Evolutionary conservation across 306 rosid genomes (phyloP), one percentile per base, ranked within the genome.

Genomic region (Arachis stenosperma): DNA sequence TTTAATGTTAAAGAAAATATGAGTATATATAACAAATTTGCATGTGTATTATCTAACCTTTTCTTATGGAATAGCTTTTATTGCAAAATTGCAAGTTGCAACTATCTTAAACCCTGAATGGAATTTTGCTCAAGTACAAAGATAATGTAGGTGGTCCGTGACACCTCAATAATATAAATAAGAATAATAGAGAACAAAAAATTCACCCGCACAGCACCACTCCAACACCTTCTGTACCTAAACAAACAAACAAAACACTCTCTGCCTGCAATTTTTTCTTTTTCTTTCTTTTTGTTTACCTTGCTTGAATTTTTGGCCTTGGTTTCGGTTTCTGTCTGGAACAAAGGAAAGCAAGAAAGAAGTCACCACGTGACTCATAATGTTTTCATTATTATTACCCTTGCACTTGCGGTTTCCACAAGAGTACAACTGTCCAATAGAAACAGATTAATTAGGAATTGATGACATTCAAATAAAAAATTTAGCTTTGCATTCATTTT

Each of bases 61-160:
- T 73, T 63, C 39, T 41, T 5, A 41, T 53, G 14, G 46, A 36
- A 54, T 30, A 9, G 17, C 10, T n/a, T 77, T 14, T 5, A 56
- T 56, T 57, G 65, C 61, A 33, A 27, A 52, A 55, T 70, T 11
- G 54, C 64, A 69, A 51, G 56, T 51, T 51, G 57, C 57, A 52
- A 33, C 70, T 56, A 30, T 53, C 62, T 46, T 55, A 36, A 15
- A 6, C 36, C 10, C 10, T 13, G 65, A 63, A 66, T 74, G 43
- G 58, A 73, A 14, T 33, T n/a, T 53, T 5, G 37, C 13, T 17
- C 8, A 14, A 5, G 74, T 59, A 66, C 71, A 75, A 65, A 65
- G 58, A 63, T 53, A 50, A 73, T 14, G 69, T 5, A 50, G 46
- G 30, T 12, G 77, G 64, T 55, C 69, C 29, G 61, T 53, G 73